Conservation (phyloP, 768 basidiomycete genomes). For the Chalciporus pseudorubinellus region DNA sequence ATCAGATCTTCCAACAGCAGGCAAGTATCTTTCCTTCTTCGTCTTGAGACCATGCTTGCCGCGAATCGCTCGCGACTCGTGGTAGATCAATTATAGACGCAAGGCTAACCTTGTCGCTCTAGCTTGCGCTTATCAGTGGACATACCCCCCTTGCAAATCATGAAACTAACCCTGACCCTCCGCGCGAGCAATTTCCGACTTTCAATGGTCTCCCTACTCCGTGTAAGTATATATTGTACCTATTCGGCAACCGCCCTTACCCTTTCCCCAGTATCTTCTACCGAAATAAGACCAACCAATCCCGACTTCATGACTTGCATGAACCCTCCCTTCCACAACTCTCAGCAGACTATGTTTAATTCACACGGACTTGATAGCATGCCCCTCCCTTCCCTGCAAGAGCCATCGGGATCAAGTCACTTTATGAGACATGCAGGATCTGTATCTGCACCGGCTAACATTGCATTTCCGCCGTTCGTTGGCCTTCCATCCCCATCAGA, state of each 20-base stretch:
- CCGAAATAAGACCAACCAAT: constrained; percentile 61
- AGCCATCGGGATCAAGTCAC: constrained; percentile 26
- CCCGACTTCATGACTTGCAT: constrained; percentile 64
- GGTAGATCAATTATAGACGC: constrained; percentile 3
- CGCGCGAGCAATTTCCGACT: constrained; percentile 33
- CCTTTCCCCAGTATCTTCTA: constrained; percentile 49
- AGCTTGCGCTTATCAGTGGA: constrained; percentile 71
- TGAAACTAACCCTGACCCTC: constrained; percentile 34
- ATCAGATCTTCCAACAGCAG: constrained; percentile 89
- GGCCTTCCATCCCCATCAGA: constrained; percentile 47
- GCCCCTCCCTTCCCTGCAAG: constrained; percentile 31
- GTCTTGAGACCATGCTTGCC: not conserved
- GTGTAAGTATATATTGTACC: constrained; percentile 39
- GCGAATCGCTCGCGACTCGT: constrained; percentile 3
- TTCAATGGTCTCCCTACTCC: constrained; percentile 66
- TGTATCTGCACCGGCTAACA: constrained; percentile 68
- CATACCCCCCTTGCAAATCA: constrained; percentile 35
- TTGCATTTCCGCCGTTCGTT: constrained; percentile 59
- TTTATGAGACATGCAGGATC: constrained; percentile 40
- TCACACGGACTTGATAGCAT: constrained; percentile 25
- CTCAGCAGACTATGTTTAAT: constrained; percentile 27
- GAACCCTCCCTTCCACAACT: constrained; percentile 44
- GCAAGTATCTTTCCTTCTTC: constrained; percentile 38
- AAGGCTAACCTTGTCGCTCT: constrained; percentile 14
- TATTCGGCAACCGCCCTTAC: constrained; percentile 8